Percentiles rank a stretch among this genome's conserved stretches.
Evolutionary conservation across 495 filamentous ascomycete genomes (phyloP).

Genomic region (Peziza echinospora): DNA sequence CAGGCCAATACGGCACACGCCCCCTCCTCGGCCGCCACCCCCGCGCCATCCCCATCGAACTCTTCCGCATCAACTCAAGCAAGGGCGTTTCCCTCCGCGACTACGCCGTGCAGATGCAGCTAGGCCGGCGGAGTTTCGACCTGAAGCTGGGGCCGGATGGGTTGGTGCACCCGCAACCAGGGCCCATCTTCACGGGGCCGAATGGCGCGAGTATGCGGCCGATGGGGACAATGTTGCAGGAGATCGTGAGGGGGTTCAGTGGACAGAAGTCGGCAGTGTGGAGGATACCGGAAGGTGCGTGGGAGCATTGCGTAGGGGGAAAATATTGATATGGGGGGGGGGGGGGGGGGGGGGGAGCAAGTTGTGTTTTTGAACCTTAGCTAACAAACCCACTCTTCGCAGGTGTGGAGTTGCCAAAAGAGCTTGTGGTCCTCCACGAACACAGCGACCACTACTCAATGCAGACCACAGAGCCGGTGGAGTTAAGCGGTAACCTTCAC

Average conservation of each 20-base stretch:
- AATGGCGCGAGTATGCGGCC: not conserved
- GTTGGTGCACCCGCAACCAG: not conserved
- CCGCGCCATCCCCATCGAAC: not conserved
- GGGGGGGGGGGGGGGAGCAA: too few species aligned
- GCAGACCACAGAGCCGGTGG: not conserved
- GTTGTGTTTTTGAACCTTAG: too few species aligned
- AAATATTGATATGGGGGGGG: too few species aligned
- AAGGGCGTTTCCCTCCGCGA: not conserved
- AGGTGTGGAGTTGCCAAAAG: not conserved
- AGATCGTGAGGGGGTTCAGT: not conserved
- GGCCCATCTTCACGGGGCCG: not conserved
- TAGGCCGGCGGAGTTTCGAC: not conserved
- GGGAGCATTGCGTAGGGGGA: too few species aligned
- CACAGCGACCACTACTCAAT: not conserved
- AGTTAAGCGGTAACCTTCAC: not conserved
- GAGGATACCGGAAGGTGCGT: not conserved
- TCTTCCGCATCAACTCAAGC: not conserved
- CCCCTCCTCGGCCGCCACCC: not conserved
- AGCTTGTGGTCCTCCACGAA: not conserved
- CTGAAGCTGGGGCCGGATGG: not conserved
- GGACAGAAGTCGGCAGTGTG: not conserved
- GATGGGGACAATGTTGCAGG: not conserved
- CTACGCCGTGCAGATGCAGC: not conserved
- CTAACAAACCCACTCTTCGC: too few species aligned
- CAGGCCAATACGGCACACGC: too few species aligned